Base-by-base conservation (phyloP, 306 rosid species). In the cucumber (Cucumis sativus) region DNA sequence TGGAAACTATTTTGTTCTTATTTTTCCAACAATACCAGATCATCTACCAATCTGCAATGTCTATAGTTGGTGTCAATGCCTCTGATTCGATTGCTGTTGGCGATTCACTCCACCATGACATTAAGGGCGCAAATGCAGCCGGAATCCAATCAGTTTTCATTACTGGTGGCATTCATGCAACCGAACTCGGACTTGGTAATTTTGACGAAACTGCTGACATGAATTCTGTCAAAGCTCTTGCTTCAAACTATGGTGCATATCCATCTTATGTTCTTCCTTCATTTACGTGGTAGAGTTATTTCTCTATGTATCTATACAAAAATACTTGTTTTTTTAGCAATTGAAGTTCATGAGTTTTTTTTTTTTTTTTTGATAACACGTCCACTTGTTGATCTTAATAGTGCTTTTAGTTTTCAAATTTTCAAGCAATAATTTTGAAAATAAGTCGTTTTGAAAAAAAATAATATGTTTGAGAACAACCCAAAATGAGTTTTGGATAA, bases 81-180 rank as follows among this genome's bases (percentile, higher is more conserved):
- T 84, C 84, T 41, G 92, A 94, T 35, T 86, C 88, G 28, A 81
- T 94, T 66, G 93, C 97, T 2, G 96, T 94, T 11, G 98, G 98
- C 23, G 98, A 94, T 80, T 94, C 98, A 79, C 91, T 92, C 33
- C 96, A 94, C 83, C 98, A 94, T 75, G 98, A 94, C 85, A 92
- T 94, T 40, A 94, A 90, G 89, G 97, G 98, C 20, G 97, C 97
- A 25, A 94, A 94, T 84, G 91, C 86, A 58, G 89, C 92, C 40
- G 91, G 93, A 79, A 84, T 90, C 58, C 74, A 92, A 62, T 92
- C 97, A 43, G 84, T 86, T 79, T 86, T 94, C 5, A 81, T 84
- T 65, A 92, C 97, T 17, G 84, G 96, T 60, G 98, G 98, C 39
- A 85, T 92, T 82, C 98, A 94, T 70, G 90, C 95, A 57, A 73